Evolutionary conservation across 2,329 filamentous ascomycete species (phyloP), one percentile per base, ranked within the genome.

Genomic region (Fusarium xylarioides): DNA sequence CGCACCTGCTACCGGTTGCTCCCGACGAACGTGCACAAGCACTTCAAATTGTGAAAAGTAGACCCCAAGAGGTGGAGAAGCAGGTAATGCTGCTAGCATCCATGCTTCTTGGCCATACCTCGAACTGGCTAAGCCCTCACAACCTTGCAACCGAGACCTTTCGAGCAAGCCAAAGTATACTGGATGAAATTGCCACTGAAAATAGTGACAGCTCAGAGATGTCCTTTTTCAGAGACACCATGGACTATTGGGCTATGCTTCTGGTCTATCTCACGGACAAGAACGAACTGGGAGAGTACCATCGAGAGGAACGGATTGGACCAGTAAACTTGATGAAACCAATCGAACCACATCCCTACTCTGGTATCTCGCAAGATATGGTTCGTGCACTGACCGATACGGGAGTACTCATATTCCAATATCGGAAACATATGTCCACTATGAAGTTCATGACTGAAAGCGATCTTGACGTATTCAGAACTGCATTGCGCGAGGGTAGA

Each of bases 211-310:
- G 7, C 32, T 37, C 26, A 0, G 18, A 38, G 4, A 30, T 37
- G 14, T 54, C 58, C 1, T 65, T 65, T 11, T 65, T 65, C 4
- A 8, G 12, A n/a, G 38, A 50, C 6, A 65, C 62, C 1, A 38
- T 65, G 58, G 62, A 65, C 14, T 65, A 65, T 16, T 65, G 62
- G 62, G 46, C 46, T 3, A 65, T 65, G 62, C 38, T 65, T 7
- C 38, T 65, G 5, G 58, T 34, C 30, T 65, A 53, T 15, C 46
- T 65, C 9, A 63, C 58, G 2, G 62, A 63, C 8, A 54, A 21
- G 12, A 38, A 65, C 3, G 11, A 44, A 2, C 10, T 53, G 2
- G n/a, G 47, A 7, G 7, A 18, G 5, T 15, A 56, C 21, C 55
- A 16, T 34, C 32, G 30, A 35, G n/a, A 34, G 10, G 54, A 15